Base-by-base conservation (phyloP, 805 yeast genomes). In the Wickerhamomyces xylosicus region DNA sequence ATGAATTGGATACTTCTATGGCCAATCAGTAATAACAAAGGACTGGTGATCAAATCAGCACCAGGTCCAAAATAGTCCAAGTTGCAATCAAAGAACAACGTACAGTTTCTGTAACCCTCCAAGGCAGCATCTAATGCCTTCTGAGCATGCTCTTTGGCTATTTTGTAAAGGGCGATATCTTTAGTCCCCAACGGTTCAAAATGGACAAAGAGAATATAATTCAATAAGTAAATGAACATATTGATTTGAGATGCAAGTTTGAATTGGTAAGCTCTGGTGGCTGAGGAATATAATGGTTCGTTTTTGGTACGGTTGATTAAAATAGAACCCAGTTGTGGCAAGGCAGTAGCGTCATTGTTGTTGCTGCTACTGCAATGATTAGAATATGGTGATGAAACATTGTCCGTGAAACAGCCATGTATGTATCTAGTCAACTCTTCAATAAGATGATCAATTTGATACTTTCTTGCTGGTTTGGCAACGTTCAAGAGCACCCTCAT, bases 1-100 rank as follows among this genome's bases (percentile, higher is more conserved):
- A 74, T 61, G 47, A 74, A 74, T 46, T 74, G 78, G 49, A 71
- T 64, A 5, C 79, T 69, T 45, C 80, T 61, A 46, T 74, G 78
- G 41, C 77, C 76, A 31, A 71, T 59, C 37, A 72, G 66, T 49
- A 74, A 51, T 49, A 74, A 59, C 44, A 62, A 64, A 11, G 79
- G 79, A 19, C 71, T 62, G 13, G 71, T 44, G 7, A 72, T 53
- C 40, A 74, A 59, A 44, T 73, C 77, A 5, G 70, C 61, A 19
- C 68, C 66, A 19, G 66, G 61, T 2, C 57, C 58, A 42, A 54
- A 54, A 39, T 50, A 53, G 9, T 54, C 58, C 33, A 51, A 31
- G 0, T 56, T 57, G 44, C 63, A 63, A 33, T 59, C 64, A 47
- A 65, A 66, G 47, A 66, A 66, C 17, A 64, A 43, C 16, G 66